These are phyloP conservation scores for Eimeria tenella DNA, from an alignment of 169 alveolate species.

Conservation along the genomic window DNA sequence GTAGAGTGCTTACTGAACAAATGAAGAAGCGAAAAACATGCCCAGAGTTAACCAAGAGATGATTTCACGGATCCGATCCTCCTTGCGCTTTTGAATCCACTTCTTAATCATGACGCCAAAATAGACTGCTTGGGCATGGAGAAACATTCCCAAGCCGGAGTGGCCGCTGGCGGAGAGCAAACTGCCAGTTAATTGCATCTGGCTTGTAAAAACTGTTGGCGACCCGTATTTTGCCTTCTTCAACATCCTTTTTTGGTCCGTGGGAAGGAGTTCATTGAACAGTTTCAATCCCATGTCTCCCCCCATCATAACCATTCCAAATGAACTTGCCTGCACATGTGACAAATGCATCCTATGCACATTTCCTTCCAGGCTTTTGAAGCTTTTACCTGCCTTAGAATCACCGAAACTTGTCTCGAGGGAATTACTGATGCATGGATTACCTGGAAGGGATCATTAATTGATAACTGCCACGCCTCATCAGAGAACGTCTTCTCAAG, in stretches of 20 bases:
- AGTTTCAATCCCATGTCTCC: conserved; percentile 65
- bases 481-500: conserved; percentile 58
- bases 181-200: conserved; percentile 69
- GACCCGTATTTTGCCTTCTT: conserved; percentile 66
- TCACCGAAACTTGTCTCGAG: not conserved
- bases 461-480: conserved; percentile 35
- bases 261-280: conserved; percentile 63
- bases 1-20: conserved; percentile 38
- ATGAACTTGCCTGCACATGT: conserved; percentile 58
- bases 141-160: conserved; percentile 60
- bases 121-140: conserved; percentile 70
- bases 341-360: not conserved
- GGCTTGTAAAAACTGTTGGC: conserved; percentile 70
- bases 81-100: conserved; percentile 49
- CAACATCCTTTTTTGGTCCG: conserved; percentile 46
- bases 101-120: conserved; percentile 50
- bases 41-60: conserved; percentile 70
- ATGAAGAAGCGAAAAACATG: conserved; percentile 47
- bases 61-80: conserved; percentile 59
- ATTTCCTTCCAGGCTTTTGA: not conserved
- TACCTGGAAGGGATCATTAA: conserved; percentile 61
- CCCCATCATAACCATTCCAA: conserved; percentile 61
- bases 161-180: conserved; percentile 63
- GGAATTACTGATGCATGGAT: not conserved
- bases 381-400: not conserved